Evolutionary conservation across 2,329 filamentous ascomycete genomes (phyloP).

Genomic region (Triangularia setosa): DNA sequence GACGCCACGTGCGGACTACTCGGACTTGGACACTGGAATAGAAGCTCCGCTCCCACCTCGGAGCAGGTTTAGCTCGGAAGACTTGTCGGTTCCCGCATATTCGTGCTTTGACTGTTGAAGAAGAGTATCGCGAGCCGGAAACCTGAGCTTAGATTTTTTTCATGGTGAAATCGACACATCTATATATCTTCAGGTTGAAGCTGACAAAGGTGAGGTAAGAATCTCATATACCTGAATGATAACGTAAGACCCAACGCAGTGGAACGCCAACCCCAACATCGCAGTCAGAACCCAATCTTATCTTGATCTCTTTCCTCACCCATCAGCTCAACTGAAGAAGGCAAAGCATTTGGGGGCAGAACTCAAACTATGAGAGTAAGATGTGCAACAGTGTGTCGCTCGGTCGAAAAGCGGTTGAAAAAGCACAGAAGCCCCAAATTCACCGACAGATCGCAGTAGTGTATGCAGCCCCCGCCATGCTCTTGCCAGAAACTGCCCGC

Average conservation of each 20-base stretch:
- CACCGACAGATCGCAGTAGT: background rate
- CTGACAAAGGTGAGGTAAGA: background rate
- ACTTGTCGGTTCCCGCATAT: background rate
- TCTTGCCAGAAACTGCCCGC: background rate
- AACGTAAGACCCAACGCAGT: background rate
- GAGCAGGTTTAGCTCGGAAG: background rate
- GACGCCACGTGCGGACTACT: background rate
- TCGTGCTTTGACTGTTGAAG: too few species aligned
- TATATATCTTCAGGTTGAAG: background rate
- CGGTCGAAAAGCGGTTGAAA: background rate
- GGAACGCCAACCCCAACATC: background rate
- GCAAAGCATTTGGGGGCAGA: background rate
- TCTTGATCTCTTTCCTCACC: background rate
- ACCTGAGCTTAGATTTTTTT: background rate
- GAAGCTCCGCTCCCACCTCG: background rate
- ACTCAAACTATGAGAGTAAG: background rate
- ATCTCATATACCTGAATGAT: background rate
- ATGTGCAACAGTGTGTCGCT: background rate
- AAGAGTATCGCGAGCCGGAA: background rate
- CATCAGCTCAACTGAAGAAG: background rate
- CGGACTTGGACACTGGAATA: background rate
- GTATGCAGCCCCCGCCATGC: background rate
- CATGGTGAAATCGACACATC: background rate
- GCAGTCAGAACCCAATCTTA: conserved; percentile 1
- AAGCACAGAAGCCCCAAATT: background rate